phyloP scores from a whole-genome alignment of 495 filamentous ascomycete genomes.

The Aspergillus panamensis region DNA sequence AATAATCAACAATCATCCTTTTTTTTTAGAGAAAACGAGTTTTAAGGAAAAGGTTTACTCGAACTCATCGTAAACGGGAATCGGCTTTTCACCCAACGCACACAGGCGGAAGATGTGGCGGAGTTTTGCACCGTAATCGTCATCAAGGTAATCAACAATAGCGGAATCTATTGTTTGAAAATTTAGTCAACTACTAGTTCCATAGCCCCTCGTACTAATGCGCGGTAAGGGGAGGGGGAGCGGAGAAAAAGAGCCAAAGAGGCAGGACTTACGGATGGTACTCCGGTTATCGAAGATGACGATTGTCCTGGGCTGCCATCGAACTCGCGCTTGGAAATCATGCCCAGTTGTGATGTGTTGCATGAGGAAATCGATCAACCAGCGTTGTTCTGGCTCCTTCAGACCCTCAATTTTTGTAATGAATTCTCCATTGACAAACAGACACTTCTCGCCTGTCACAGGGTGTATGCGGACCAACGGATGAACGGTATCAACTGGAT shows the following conservation, averaged over 20 bases:
- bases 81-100: conserved; percentile 50
- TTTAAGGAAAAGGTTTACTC: conserved; percentile 22
- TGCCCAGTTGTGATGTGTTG: conserved; percentile 77
- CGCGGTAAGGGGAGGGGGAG: background rate
- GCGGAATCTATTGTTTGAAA: conserved; percentile 41
- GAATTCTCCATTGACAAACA: conserved; percentile 80
- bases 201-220: background rate
- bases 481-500: conserved; percentile 64
- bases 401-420: conserved; percentile 72
- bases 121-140: conserved; percentile 42
- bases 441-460: conserved; percentile 73
- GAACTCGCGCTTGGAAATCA: conserved; percentile 86
- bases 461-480: conserved; percentile 73
- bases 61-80: conserved; percentile 47
- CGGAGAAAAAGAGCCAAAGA: background rate
- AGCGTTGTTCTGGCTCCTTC: conserved; percentile 55
- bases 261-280: conserved; percentile 50
- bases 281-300: conserved; percentile 78
- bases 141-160: conserved; percentile 52
- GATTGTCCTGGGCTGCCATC: conserved; percentile 78
- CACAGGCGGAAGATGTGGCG: conserved; percentile 54
- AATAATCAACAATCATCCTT: background rate
- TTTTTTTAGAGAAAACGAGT: background rate
- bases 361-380: conserved; percentile 80
- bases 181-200: conserved; percentile 14